A percentile compares a stretch with the other conserved stretches of the same genome.
Evolutionary conservation across 73 alveolate genomes (phyloP).

Genomic region (Paraurostyla sp.): DNA sequence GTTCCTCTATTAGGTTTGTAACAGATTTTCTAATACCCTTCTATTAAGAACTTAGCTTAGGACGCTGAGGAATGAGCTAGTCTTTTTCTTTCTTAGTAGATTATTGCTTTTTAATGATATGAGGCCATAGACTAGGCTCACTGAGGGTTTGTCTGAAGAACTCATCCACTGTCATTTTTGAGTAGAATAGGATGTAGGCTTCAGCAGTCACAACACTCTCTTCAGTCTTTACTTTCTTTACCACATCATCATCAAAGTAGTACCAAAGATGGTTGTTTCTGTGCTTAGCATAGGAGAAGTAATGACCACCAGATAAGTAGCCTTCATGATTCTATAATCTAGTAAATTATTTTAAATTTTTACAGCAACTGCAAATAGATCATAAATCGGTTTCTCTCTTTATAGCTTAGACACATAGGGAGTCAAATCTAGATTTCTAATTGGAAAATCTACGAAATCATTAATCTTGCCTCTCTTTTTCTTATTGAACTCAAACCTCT

Average conservation of each 20-base stretch:
- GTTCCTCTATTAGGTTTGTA: no score
- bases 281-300: slow-evolving; percentile 87
- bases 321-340: slow-evolving; percentile 88
- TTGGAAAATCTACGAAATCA: slow-evolving; percentile 86
- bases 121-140: slow-evolving; percentile 79
- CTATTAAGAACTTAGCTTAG: not conserved
- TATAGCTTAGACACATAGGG: slow-evolving; percentile 82
- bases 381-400: slow-evolving; percentile 87
- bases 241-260: slow-evolving; percentile 74
- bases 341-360: not conserved
- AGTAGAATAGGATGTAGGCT: slow-evolving; percentile 82
- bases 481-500: slow-evolving; percentile 83
- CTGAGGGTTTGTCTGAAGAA: slow-evolving; percentile 79
- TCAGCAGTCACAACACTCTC: slow-evolving; percentile 62
- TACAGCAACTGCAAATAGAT: slow-evolving; percentile 91
- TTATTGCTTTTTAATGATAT: slow-evolving; percentile 48
- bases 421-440: slow-evolving; percentile 83
- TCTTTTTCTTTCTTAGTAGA: not conserved
- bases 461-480: slow-evolving; percentile 83
- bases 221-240: slow-evolving; percentile 51
- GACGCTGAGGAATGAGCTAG: not conserved
- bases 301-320: slow-evolving; percentile 89
- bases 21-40: no score
- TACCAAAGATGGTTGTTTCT: slow-evolving; percentile 73
- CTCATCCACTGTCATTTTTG: slow-evolving; percentile 81